phyloP scores from a whole-genome alignment of 495 filamentous ascomycete species.

The Ascobolus immersus region DNA sequence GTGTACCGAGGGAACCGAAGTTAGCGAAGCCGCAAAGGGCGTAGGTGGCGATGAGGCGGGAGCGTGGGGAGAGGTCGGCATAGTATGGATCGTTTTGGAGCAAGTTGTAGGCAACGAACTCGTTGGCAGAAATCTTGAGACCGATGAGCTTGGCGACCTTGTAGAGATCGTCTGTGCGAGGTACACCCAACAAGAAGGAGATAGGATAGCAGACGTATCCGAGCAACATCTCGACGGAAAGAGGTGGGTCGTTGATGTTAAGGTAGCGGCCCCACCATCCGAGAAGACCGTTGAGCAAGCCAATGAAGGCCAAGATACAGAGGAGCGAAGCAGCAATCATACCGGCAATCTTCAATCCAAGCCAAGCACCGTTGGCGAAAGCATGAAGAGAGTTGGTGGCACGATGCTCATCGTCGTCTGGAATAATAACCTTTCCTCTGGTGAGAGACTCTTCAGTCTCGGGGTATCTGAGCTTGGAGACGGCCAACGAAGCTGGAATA shows the following conservation, averaged over 20 bases:
- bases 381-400: conserved; percentile 62
- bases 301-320: conserved; percentile 63
- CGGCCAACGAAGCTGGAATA: conserved; percentile 65
- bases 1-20: conserved; percentile 11
- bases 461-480: conserved; percentile 68
- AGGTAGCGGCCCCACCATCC: conserved; percentile 77
- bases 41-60: conserved; percentile 46
- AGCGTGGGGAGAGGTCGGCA: conserved; percentile 33
- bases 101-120: conserved; percentile 23
- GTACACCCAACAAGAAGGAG: conserved; percentile 66
- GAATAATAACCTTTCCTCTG: conserved; percentile 51
- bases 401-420: conserved; percentile 37
- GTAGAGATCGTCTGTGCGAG: conserved; percentile 39
- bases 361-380: conserved; percentile 67
- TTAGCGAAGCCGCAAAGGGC: conserved; percentile 29
- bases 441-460: conserved; percentile 69
- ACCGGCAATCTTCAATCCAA: conserved; percentile 65
- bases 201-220: conserved; percentile 67
- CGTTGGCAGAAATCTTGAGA: conserved; percentile 28
- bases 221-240: conserved; percentile 54
- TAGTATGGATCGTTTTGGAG: conserved; percentile 9
- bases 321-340: conserved; percentile 60
- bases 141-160: conserved; percentile 60
- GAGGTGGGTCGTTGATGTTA: conserved; percentile 37
- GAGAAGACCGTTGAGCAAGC: conserved; percentile 48